A percentile compares a stretch with the other conserved stretches of the same genome.
Conservation (phyloP, 768 basidiomycete genomes). For the Coprinopsis strossmayeri region DNA sequence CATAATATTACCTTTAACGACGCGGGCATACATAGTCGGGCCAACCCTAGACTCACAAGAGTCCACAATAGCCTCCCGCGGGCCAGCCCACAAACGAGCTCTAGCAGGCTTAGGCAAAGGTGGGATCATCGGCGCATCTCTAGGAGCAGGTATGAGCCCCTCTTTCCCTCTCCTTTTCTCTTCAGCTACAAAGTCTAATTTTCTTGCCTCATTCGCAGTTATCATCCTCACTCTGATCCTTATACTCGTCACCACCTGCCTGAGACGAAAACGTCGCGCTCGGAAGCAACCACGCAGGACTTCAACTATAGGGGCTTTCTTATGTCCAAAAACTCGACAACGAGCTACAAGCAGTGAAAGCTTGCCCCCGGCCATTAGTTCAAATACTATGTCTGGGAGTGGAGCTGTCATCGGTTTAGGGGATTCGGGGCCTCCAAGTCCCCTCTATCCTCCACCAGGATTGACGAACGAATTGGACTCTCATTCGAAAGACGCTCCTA, state of each 20-base stretch:
- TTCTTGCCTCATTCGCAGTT: constrained; percentile 12
- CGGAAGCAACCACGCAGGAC: constrained; percentile 16
- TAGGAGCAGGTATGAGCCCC: constrained; percentile 10
- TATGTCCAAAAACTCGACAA: neutral
- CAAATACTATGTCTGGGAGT: too few species aligned
- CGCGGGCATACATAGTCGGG: neutral
- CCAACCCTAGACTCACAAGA: neutral
- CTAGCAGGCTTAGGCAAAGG: constrained; percentile 10
- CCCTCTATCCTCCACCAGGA: neutral
- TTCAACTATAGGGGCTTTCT: constrained; percentile 11
- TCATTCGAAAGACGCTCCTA: neutral
- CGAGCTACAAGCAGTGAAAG: too few species aligned
- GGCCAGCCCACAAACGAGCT: neutral
- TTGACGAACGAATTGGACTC: neutral
- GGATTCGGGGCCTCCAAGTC: neutral
- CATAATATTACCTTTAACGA: too few species aligned
- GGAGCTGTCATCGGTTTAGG: neutral
- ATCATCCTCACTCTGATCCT: constrained; percentile 14
- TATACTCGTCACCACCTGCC: constrained; percentile 15
- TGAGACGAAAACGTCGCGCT: constrained; percentile 16
- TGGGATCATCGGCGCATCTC: constrained; percentile 10
- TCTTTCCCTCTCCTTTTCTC: neutral
- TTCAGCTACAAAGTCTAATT: neutral
- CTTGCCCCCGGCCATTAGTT: too few species aligned
- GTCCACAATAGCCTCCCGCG: neutral